Evolutionary conservation across 2,329 filamentous ascomycete species (phyloP).

Genomic region (Clonostachys sp.): DNA sequence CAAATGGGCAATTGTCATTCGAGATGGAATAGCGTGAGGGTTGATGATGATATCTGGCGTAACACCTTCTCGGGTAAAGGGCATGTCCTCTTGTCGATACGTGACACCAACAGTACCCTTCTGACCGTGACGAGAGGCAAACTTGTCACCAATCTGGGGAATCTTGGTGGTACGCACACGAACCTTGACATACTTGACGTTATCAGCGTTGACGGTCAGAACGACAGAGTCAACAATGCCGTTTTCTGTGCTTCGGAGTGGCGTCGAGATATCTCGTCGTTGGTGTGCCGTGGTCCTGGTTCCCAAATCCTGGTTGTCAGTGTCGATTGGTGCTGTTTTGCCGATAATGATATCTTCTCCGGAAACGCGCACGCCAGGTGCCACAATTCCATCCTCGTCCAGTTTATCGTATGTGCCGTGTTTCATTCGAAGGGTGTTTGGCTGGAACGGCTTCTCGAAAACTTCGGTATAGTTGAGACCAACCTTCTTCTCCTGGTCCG

Average conservation of each 20-base stretch:
- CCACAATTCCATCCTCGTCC: constrained; percentile 92
- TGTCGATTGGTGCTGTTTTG: constrained; percentile 92
- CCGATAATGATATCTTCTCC: constrained; percentile 99
- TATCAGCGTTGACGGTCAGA: constrained; percentile 90
- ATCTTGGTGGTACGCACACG: constrained; percentile 96
- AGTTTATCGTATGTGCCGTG: constrained; percentile 96
- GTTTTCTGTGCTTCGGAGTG: constrained; percentile 89
- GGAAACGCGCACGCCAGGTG: constrained; percentile 88
- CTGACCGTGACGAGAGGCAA: constrained; percentile 97
- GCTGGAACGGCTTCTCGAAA: constrained; percentile 91
- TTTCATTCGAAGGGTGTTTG: constrained; percentile 86
- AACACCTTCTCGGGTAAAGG: constrained; percentile 87
- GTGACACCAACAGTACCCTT: constrained; percentile 99
- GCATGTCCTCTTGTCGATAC: constrained; percentile 97
- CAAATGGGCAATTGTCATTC: constrained; percentile 99
- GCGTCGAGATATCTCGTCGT: constrained; percentile 94
- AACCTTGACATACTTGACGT: constrained; percentile 94
- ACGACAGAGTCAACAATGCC: constrained; percentile 94
- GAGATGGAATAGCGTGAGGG: constrained; percentile 97
- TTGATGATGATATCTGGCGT: constrained; percentile 98
- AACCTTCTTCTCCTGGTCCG: constrained; percentile 93
- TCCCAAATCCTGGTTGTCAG: constrained; percentile 89
- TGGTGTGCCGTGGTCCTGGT: constrained; percentile 86
- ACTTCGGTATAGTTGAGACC: constrained; percentile 89
- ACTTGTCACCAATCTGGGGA: constrained; percentile 98